phyloP scores from a whole-genome alignment of 257 asterid genomes.

The Cordia subcordata region DNA sequence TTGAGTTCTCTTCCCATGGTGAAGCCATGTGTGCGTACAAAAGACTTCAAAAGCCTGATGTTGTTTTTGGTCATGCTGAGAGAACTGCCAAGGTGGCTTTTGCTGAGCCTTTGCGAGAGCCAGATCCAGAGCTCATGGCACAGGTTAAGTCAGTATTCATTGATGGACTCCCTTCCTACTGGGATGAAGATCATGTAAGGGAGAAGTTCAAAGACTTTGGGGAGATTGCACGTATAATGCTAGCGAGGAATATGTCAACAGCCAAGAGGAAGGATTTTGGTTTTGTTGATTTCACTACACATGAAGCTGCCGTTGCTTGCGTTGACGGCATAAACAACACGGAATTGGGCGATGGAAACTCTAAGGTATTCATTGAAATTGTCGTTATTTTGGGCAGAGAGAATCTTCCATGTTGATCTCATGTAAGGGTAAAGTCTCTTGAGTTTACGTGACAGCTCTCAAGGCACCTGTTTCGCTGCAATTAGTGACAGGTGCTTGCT shows the following conservation, averaged over 20 bases:
- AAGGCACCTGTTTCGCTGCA: no score
- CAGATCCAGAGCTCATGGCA: slow-evolving; percentile 64
- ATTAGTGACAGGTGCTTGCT: no score
- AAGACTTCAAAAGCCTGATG: slow-evolving; percentile 58
- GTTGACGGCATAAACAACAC: slow-evolving; percentile 42
- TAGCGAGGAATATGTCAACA: slow-evolving; percentile 56
- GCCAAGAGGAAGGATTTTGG: slow-evolving; percentile 69
- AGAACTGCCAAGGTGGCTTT: slow-evolving; percentile 66
- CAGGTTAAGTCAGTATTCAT: slow-evolving; percentile 59
- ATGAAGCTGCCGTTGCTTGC: slow-evolving; percentile 59
- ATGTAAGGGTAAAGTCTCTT: no score
- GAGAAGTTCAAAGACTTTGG: slow-evolving; percentile 44
- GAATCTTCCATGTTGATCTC: no score
- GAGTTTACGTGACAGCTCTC: no score
- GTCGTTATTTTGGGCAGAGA: no score
- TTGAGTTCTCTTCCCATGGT: slow-evolving; percentile 50
- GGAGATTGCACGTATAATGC: slow-evolving; percentile 35
- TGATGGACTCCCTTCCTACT: slow-evolving; percentile 59
- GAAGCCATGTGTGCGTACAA: slow-evolving; percentile 58
- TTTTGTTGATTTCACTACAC: slow-evolving; percentile 50
- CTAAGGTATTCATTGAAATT: slow-evolving; percentile 32
- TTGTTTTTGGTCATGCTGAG: slow-evolving; percentile 50
- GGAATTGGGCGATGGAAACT: slow-evolving; percentile 45
- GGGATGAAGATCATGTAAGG: slow-evolving; percentile 53
- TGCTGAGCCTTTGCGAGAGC: slow-evolving; percentile 63